Conservation (phyloP, 2,329 filamentous ascomycete species). For the Chaetothyriales sp. region DNA sequence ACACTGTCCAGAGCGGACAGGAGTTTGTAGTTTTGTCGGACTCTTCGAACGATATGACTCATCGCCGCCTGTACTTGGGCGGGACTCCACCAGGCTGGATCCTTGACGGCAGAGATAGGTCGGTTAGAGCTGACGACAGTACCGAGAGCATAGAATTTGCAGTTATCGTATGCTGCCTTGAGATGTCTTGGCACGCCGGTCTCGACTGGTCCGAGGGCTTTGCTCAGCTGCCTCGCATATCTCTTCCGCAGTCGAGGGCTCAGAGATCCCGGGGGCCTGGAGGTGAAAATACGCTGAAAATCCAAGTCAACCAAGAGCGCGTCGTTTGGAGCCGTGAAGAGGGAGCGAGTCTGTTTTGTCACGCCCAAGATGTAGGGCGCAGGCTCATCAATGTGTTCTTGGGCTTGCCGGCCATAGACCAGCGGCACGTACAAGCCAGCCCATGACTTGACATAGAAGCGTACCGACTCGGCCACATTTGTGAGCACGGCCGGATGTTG, state of each 20-base stretch:
- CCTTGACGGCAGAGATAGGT: slow-evolving; percentile 88
- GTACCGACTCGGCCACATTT: slow-evolving; percentile 77
- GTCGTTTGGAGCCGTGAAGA: slow-evolving; percentile 86
- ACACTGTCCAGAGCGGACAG: slow-evolving; percentile 79
- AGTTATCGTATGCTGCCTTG: slow-evolving; percentile 84
- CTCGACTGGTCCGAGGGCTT: slow-evolving; percentile 75
- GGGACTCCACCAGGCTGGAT: slow-evolving; percentile 95
- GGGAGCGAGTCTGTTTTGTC: slow-evolving; percentile 80
- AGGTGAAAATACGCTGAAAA: slow-evolving; percentile 92
- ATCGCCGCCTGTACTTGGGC: slow-evolving; percentile 87
- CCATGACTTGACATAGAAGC: slow-evolving; percentile 95
- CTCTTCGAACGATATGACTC: slow-evolving; percentile 87
- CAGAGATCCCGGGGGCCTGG: slow-evolving; percentile 76
- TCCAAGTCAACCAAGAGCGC: slow-evolving; percentile 86
- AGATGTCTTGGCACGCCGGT: slow-evolving; percentile 84
- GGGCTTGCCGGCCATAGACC: slow-evolving; percentile 84
- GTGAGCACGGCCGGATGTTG: slow-evolving; percentile 98
- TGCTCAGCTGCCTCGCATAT: slow-evolving; percentile 80
- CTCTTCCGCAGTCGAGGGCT: slow-evolving; percentile 76
- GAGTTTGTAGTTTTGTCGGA: slow-evolving; percentile 87
- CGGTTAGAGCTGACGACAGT: slow-evolving; percentile 91
- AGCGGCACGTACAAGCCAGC: slow-evolving; percentile 92
- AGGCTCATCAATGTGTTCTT: slow-evolving; percentile 86
- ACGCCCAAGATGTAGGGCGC: slow-evolving; percentile 92
- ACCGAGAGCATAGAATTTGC: slow-evolving; percentile 85